Evolutionary conservation across 495 filamentous ascomycete genomes (phyloP).

Genomic region (Lasiosphaeria miniovina): DNA sequence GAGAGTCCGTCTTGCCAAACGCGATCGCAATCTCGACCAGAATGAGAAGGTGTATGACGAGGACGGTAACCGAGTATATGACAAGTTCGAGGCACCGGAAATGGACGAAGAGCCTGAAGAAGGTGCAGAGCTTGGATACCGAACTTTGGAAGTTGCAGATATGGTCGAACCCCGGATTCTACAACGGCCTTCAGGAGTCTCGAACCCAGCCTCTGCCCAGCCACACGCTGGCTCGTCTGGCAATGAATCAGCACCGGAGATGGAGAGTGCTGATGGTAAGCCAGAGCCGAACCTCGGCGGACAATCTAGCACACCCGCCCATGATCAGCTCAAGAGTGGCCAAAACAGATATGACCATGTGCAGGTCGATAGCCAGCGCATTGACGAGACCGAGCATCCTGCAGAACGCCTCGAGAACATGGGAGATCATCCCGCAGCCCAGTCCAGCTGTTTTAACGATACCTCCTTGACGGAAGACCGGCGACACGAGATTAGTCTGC

Average conservation of each 20-base stretch:
- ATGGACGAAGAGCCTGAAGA: slow-evolving; percentile 37
- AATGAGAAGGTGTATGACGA: slow-evolving; percentile 46
- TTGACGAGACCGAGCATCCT: slow-evolving; percentile 20
- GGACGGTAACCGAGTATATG: slow-evolving; percentile 43
- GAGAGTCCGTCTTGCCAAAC: slow-evolving; percentile 62
- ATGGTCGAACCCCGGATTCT: slow-evolving; percentile 46
- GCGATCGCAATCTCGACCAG: slow-evolving; percentile 58
- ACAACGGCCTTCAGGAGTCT: slow-evolving; percentile 19
- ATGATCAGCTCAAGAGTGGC: slow-evolving; percentile 11
- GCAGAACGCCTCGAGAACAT: slow-evolving; percentile 12
- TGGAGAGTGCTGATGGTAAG: background rate
- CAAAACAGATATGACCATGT: slow-evolving; percentile 6
- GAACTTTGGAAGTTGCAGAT: slow-evolving; percentile 35
- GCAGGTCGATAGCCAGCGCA: slow-evolving; percentile 2
- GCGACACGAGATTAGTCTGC: slow-evolving; percentile 22
- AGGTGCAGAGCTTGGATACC: slow-evolving; percentile 31
- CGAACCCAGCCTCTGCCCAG: background rate
- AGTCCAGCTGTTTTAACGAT: slow-evolving; percentile 5
- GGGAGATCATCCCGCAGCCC: slow-evolving; percentile 4
- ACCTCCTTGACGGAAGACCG: slow-evolving; percentile 24
- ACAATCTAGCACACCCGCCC: slow-evolving; percentile 18
- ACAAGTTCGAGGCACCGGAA: slow-evolving; percentile 45
- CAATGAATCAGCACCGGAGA: slow-evolving; percentile 1
- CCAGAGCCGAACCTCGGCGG: slow-evolving; percentile 1
- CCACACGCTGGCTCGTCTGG: background rate